Evolutionary conservation across 352 stramenopile species (phyloP).

Genomic region (Pythium brachiatum): DNA sequence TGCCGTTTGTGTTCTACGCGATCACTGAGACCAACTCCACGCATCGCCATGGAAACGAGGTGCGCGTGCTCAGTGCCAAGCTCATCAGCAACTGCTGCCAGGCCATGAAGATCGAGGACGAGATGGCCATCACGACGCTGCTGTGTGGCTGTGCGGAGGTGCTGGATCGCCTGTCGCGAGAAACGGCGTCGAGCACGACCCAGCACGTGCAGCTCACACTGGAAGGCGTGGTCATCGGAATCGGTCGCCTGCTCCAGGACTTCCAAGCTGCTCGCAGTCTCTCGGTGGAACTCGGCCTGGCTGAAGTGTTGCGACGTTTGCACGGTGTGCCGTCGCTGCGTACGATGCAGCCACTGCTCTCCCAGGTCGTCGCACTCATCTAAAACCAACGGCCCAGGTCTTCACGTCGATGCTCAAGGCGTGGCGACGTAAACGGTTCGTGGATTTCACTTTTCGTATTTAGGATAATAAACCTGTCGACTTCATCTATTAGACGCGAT

Average conservation of each 20-base stretch:
- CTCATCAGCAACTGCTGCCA: conserved; percentile 76
- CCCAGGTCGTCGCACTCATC: conserved; percentile 63
- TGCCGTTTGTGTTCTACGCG: conserved; percentile 66
- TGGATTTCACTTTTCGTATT: conserved; percentile 7
- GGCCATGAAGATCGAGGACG: conserved; percentile 60
- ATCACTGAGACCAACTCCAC: conserved; percentile 38
- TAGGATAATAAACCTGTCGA: conserved; percentile 1
- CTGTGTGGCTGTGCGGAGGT: conserved; percentile 68
- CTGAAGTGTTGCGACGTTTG: conserved; percentile 59
- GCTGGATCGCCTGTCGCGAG: conserved; percentile 53
- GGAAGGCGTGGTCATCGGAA: conserved; percentile 58
- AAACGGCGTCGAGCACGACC: conserved; percentile 15
- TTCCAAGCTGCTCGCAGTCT: conserved; percentile 59
- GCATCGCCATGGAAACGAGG: conserved; percentile 26
- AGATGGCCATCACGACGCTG: conserved; percentile 67
- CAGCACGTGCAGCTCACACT: conserved; percentile 42
- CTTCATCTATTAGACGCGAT: neutral
- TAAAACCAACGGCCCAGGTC: conserved; percentile 15
- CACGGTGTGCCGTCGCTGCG: conserved; percentile 37
- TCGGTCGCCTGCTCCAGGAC: conserved; percentile 61
- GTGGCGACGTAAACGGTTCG: neutral
- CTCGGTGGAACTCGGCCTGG: conserved; percentile 59
- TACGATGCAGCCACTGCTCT: conserved; percentile 51
- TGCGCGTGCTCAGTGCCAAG: conserved; percentile 52
- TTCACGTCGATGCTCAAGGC: neutral